These are phyloP conservation scores for Chrysanthemum lavandulifolium DNA, from an alignment of 129 eudicot genomes.

Conservation along the genomic window DNA sequence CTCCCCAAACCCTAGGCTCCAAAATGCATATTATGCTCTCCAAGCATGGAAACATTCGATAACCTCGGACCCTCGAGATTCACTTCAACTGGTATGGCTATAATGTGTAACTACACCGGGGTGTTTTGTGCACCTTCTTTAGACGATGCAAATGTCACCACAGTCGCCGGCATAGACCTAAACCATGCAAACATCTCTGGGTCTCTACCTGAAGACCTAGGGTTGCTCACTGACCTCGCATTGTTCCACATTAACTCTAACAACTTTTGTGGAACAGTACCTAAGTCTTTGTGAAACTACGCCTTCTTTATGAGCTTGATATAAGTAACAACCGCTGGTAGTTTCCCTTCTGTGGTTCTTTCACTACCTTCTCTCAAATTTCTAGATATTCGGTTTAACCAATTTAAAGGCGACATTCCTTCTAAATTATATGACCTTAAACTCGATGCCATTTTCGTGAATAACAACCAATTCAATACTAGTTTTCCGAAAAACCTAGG, in stretches of 20 bases:
- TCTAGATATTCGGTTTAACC: slow-evolving; percentile 65
- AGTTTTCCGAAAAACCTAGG: slow-evolving; percentile 54
- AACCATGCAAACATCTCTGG: slow-evolving; percentile 70
- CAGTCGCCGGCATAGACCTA: slow-evolving; percentile 77
- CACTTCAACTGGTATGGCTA: slow-evolving; percentile 68
- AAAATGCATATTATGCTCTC: slow-evolving; percentile 62
- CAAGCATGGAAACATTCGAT: slow-evolving; percentile 79
- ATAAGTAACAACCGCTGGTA: slow-evolving; percentile 71
- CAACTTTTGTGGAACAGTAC: slow-evolving; percentile 53
- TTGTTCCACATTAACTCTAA: slow-evolving; percentile 72
- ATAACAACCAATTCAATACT: slow-evolving; percentile 55
- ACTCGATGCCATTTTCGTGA: slow-evolving; percentile 80
- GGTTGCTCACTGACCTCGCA: slow-evolving; percentile 60
- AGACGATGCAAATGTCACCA: slow-evolving; percentile 45
- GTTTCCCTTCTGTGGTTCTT: slow-evolving; percentile 55
- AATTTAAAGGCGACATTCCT: slow-evolving; percentile 59
- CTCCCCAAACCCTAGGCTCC: slow-evolving; percentile 61
- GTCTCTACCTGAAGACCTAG: slow-evolving; percentile 51
- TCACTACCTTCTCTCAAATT: slow-evolving; percentile 50
- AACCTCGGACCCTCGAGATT: slow-evolving; percentile 62
- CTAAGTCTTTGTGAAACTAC: slow-evolving; percentile 40
- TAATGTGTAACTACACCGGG: slow-evolving; percentile 73
- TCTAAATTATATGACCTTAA: slow-evolving; percentile 47
- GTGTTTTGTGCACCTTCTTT: slow-evolving; percentile 78
- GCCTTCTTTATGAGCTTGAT: slow-evolving; percentile 60